A percentile compares a stretch with the other conserved stretches of the same genome.
These are phyloP conservation scores for Wickerhamomyces strasburgensis DNA, from an alignment of 805 yeast genomes.

Conservation along the genomic window DNA sequence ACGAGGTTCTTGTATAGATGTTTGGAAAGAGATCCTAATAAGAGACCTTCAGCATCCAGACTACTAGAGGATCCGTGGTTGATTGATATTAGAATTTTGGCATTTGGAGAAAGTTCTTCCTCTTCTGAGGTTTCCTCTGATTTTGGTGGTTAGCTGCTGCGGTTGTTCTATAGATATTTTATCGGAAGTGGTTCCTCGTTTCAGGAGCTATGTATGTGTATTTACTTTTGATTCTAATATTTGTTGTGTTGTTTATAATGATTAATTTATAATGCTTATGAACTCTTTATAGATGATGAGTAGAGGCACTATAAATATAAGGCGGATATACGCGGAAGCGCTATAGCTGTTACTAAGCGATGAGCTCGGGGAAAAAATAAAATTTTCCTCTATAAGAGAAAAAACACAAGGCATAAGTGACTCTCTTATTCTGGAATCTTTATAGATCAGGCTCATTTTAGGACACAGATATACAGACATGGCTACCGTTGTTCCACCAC, in stretches of 20 bases:
- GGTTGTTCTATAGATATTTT: too few species aligned
- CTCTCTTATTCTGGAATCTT: too few species aligned
- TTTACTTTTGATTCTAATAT: too few species aligned
- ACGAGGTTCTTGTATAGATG: constrained; percentile 66
- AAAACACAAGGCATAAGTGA: too few species aligned
- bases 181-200: too few species aligned
- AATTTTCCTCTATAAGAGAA: neutral
- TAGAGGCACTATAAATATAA: too few species aligned
- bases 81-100: constrained; percentile 60
- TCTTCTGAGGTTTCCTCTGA: constrained; percentile 25
- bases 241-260: too few species aligned
- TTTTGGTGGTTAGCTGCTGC: constrained; percentile 16
- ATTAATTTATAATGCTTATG: neutral
- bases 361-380: constrained; percentile 13
- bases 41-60: constrained; percentile 80
- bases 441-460: too few species aligned
- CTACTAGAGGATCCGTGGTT: constrained; percentile 89
- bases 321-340: too few species aligned
- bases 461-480: too few species aligned
- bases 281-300: neutral
- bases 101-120: constrained; percentile 45
- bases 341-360: constrained; percentile 17
- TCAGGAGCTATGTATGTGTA: too few species aligned
- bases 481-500: constrained; percentile 95
- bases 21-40: constrained; percentile 74